Evolutionary conservation across 2,329 filamentous ascomycete species (phyloP).

Genomic region (Colletotrichum echinochloae): DNA sequence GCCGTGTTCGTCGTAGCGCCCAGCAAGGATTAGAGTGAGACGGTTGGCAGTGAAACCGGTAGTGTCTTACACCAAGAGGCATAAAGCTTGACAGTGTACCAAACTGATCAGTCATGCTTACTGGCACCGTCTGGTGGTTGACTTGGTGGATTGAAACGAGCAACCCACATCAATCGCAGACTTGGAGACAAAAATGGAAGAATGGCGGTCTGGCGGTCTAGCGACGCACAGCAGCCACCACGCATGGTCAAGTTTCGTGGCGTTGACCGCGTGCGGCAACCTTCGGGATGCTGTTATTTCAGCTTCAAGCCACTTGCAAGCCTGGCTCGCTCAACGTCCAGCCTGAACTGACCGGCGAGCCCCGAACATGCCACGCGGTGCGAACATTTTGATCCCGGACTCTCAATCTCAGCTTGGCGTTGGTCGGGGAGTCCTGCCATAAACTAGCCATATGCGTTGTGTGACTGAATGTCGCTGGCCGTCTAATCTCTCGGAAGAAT

Average conservation of each 20-base stretch:
- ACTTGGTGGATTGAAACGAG: too few species aligned
- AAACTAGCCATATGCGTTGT: slow-evolving; percentile 8
- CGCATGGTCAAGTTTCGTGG: neutral
- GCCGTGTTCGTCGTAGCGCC: neutral
- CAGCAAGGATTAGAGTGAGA: neutral
- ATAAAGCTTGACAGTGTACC: neutral
- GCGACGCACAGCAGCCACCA: neutral
- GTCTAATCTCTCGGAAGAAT: neutral
- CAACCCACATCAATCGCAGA: neutral
- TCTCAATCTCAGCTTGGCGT: neutral
- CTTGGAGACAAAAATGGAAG: neutral
- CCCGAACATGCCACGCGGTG: neutral
- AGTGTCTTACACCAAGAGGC: neutral
- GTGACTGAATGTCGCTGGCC: neutral
- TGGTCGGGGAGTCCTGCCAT: neutral
- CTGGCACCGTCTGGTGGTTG: too few species aligned
- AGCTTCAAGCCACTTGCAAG: slow-evolving; percentile 17
- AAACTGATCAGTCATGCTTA: neutral
- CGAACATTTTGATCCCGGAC: neutral
- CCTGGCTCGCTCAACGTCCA: slow-evolving; percentile 3
- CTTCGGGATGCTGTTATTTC: slow-evolving; percentile 1
- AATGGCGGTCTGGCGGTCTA: neutral
- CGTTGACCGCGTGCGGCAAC: neutral
- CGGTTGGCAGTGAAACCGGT: neutral
- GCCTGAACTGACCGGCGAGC: neutral